Conservation (phyloP, 257 asterid species). For the Solanum pennellii region DNA sequence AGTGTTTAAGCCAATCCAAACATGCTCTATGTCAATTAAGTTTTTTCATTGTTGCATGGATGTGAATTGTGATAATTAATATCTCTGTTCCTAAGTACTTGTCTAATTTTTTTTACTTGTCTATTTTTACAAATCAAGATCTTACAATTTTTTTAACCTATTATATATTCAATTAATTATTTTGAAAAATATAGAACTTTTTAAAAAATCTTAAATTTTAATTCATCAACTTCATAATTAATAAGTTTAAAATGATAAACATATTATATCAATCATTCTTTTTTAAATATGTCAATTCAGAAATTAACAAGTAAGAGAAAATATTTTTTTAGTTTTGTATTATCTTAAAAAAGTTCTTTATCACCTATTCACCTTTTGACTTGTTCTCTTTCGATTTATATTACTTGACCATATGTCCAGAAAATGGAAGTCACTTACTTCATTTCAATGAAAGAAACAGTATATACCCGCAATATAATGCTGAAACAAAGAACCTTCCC, state of each 20-base stretch:
- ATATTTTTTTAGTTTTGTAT: no score
- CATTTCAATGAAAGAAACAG: neutral
- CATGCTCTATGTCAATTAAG: neutral
- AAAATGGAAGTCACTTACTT: neutral
- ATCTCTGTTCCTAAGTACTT: no score
- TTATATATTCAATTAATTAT: no score
- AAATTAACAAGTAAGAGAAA: rapidly evolving
- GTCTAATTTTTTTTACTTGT: no score
- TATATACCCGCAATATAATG: neutral
- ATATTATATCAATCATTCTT: no score
- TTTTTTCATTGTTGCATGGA: neutral
- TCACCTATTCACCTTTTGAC: neutral
- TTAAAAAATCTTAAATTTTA: no score
- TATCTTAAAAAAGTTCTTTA: no score
- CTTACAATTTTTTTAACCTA: rapidly evolving
- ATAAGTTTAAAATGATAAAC: no score
- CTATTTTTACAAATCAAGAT: rapidly evolving
- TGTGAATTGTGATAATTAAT: neutral
- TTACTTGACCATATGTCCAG: neutral
- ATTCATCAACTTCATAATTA: no score
- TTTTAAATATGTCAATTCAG: no score
- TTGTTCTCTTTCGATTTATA: neutral
- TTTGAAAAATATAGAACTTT: no score
- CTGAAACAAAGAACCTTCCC: neutral
- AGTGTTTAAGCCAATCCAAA: no score